Evolutionary conservation across 2,329 filamentous ascomycete genomes (phyloP).

Genomic region (Exophiala sp.): DNA sequence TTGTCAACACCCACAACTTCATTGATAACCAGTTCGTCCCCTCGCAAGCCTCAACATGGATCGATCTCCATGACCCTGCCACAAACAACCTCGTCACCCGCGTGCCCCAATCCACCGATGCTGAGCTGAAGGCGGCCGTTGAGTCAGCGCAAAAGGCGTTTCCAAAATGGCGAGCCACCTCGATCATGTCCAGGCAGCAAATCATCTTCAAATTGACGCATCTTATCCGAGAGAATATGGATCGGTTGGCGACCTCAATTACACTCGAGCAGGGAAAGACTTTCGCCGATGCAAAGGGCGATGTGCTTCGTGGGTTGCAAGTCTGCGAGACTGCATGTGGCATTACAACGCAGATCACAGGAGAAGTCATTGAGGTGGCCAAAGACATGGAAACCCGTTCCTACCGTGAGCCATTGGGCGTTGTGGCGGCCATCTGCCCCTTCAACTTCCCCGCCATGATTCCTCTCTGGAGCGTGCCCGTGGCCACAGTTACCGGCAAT

Average conservation of each 20-base stretch:
- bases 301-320: constrained; percentile 60
- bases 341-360: constrained; percentile 60
- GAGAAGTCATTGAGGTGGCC: constrained; percentile 62
- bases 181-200: constrained; percentile 55
- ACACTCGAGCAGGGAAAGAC: constrained; percentile 65
- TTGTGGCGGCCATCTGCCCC: constrained; percentile 60
- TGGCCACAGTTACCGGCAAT: constrained; percentile 61
- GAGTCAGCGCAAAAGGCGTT: constrained; percentile 59
- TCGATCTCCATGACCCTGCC: constrained; percentile 59
- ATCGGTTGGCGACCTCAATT: constrained; percentile 59
- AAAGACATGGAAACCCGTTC: constrained; percentile 66
- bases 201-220: constrained; percentile 62
- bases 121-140: constrained; percentile 56
- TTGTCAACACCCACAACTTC: constrained; percentile 57
- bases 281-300: constrained; percentile 60
- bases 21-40: constrained; percentile 57
- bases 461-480: constrained; percentile 61
- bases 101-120: constrained; percentile 60
- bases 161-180: constrained; percentile 55
- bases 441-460: constrained; percentile 70
- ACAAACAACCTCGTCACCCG: constrained; percentile 62
- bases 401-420: constrained; percentile 59
- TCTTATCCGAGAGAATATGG: constrained; percentile 60
- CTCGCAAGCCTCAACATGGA: constrained; percentile 56
- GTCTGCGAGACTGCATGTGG: constrained; percentile 63